phyloP scores from a whole-genome alignment of 371 early-diverging fungal species.

The Homolaphlyctis polyrhiza region DNA sequence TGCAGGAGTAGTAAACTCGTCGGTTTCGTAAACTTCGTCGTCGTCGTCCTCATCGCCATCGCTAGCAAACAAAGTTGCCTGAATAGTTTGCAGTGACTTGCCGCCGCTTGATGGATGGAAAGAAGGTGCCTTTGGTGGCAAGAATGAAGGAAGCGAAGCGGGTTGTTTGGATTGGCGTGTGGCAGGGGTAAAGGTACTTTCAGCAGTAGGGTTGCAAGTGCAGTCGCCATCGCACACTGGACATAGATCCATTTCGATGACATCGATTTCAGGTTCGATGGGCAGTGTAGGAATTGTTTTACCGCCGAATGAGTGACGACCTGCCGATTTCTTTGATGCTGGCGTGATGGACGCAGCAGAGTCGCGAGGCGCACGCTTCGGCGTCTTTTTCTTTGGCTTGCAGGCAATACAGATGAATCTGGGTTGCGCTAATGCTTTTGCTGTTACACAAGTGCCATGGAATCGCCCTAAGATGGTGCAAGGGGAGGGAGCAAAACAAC shows the following conservation, averaged over 20 bases:
- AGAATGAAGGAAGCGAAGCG: neutral
- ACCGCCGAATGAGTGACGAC: neutral
- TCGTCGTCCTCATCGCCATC: neutral
- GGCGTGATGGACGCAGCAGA: neutral
- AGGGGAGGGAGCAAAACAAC: neutral
- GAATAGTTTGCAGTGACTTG: neutral
- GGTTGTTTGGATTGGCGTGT: neutral
- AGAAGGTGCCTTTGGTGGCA: neutral
- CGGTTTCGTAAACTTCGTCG: neutral
- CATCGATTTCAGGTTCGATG: slow-evolving; percentile 10
- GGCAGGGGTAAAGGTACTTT: neutral
- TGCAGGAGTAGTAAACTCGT: no score
- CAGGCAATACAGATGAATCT: slow-evolving; percentile 3
- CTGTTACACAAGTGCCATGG: neutral
- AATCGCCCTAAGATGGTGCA: neutral
- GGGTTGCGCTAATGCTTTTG: neutral
- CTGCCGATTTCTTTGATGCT: neutral
- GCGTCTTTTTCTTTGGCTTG: slow-evolving; percentile 1
- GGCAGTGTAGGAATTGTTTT: neutral
- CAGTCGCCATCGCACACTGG: slow-evolving; percentile 45
- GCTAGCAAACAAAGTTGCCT: neutral
- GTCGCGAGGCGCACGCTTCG: neutral
- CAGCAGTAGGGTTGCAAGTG: slow-evolving; percentile 25
- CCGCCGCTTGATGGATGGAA: no score
- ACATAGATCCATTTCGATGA: slow-evolving; percentile 32